These are phyloP conservation scores for Aspergillus leporis DNA, from an alignment of 495 filamentous ascomycete species.

Conservation along the genomic window DNA sequence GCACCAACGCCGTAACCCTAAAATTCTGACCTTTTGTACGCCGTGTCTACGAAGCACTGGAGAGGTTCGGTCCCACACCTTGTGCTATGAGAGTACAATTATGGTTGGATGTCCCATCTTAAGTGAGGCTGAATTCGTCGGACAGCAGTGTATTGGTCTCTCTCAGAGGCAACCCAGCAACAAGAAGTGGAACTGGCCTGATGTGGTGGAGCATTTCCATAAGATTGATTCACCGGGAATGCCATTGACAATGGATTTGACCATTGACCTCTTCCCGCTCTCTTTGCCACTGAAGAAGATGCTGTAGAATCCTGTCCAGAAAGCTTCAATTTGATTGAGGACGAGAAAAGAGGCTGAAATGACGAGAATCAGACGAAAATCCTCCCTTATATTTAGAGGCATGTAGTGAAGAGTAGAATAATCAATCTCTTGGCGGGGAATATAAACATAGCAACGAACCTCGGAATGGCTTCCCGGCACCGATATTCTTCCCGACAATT, in stretches of 20 bases:
- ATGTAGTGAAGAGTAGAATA: not conserved
- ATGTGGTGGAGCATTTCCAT: constrained; percentile 7
- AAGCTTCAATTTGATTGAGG: not conserved
- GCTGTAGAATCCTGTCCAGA: not conserved
- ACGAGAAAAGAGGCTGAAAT: not conserved
- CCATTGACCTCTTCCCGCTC: not conserved
- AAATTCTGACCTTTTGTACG: not conserved
- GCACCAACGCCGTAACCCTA: not conserved
- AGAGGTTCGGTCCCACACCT: not conserved
- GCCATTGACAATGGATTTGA: constrained; percentile 4
- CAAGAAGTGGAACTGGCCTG: not conserved
- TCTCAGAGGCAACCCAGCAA: not conserved
- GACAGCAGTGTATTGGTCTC: not conserved
- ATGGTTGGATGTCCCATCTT: not conserved
- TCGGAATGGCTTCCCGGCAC: constrained; percentile 12
- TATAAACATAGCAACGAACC: constrained; percentile 3
- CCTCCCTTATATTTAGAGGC: not conserved
- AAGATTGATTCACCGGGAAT: constrained; percentile 9
- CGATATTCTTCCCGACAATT: constrained; percentile 9
- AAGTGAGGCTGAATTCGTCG: not conserved
- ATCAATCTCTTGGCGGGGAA: not conserved
- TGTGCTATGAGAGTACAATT: not conserved
- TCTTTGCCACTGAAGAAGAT: not conserved
- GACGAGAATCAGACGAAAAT: not conserved
- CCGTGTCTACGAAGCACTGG: not conserved